These are phyloP conservation scores for Trichocladium uniseriatum DNA, from an alignment of 495 filamentous ascomycete species.

Conservation along the genomic window DNA sequence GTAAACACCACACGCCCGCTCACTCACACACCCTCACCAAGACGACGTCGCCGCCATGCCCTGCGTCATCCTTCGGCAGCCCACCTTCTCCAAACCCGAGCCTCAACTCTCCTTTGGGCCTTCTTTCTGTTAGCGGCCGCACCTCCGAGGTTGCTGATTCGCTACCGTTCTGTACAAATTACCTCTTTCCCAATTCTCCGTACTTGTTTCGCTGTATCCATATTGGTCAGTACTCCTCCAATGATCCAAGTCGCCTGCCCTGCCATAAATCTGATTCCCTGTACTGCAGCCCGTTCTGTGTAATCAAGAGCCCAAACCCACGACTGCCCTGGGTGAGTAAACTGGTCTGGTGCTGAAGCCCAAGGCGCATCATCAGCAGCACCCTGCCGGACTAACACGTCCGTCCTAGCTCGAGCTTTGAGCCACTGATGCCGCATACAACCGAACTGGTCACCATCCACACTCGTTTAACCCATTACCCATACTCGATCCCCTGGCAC, in stretches of 20 bases:
- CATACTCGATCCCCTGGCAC: not conserved
- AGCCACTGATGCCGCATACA: slow-evolving; percentile 16
- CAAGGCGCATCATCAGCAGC: not conserved
- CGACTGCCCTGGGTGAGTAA: not conserved
- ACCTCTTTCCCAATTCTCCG: slow-evolving; percentile 15
- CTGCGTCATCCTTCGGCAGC: slow-evolving; percentile 12
- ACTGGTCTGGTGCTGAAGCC: not conserved
- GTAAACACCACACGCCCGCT: no score
- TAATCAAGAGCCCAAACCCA: slow-evolving; percentile 23
- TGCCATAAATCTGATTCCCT: slow-evolving; percentile 24
- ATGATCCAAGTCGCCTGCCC: slow-evolving; percentile 16
- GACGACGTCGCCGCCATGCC: slow-evolving; percentile 25
- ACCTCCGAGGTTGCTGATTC: slow-evolving; percentile 19
- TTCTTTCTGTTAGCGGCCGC: slow-evolving; percentile 13
- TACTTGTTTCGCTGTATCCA: slow-evolving; percentile 34
- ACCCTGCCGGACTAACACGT: not conserved
- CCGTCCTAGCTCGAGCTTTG: not conserved
- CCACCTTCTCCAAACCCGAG: slow-evolving; percentile 20
- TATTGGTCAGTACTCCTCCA: slow-evolving; percentile 44
- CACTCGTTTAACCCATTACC: slow-evolving; percentile 22
- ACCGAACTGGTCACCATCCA: slow-evolving; percentile 14
- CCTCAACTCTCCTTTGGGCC: slow-evolving; percentile 19
- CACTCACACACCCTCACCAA: not conserved
- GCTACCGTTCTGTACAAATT: slow-evolving; percentile 26
- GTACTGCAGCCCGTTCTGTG: slow-evolving; percentile 25